These are phyloP conservation scores for Ceriops decandra DNA, from an alignment of 345 rosid species.

Conservation along the genomic window DNA sequence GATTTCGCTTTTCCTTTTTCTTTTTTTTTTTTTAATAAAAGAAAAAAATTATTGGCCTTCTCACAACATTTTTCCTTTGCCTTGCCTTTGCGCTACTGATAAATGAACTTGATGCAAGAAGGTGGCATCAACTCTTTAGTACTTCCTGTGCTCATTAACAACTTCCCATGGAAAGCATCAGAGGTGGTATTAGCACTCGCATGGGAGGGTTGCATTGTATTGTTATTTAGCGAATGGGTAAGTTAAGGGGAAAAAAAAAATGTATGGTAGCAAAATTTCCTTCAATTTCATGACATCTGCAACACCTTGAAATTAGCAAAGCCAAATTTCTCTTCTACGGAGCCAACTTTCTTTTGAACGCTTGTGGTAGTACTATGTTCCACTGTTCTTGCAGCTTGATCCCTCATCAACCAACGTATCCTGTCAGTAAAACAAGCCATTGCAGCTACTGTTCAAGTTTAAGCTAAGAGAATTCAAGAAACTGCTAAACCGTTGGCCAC, in stretches of 20 bases:
- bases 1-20: no score
- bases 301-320: not conserved
- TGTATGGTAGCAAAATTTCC: not conserved
- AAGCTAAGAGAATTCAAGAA: no score
- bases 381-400: not conserved
- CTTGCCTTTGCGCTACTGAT: no score
- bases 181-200: no score
- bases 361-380: not conserved
- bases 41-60: no score
- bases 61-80: no score
- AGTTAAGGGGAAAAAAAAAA: not conserved
- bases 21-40: no score
- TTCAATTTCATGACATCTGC: not conserved
- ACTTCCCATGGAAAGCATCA: not conserved
- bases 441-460: not conserved
- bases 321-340: not conserved
- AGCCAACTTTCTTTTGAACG: not conserved
- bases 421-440: constrained; percentile 10
- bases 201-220: not conserved
- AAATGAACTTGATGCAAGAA: no score
- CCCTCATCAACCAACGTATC: constrained; percentile 9
- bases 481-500: no score
- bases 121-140: no score
- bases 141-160: not conserved
- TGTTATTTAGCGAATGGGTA: not conserved